phyloP scores from a whole-genome alignment of 345 rosid species.

The Noccaea bulbosa region DNA sequence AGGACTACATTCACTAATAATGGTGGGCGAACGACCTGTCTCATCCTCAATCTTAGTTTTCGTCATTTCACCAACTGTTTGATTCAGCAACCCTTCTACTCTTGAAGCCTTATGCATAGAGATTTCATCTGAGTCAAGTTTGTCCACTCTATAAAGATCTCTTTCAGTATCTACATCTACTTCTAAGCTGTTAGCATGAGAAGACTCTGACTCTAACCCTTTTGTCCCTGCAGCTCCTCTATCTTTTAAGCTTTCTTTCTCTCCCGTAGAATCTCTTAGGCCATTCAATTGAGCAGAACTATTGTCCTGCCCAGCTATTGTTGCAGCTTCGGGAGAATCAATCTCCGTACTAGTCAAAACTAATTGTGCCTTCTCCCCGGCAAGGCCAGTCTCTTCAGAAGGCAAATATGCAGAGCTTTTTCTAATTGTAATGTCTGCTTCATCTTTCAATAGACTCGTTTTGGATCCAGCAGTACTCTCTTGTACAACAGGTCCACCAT shows the following conservation, averaged over 20 bases:
- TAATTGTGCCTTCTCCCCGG: constrained; percentile 50
- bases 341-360: constrained; percentile 50
- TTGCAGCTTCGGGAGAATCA: constrained; percentile 47
- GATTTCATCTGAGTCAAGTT: constrained; percentile 51
- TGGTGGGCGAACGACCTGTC: constrained; percentile 40
- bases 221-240: constrained; percentile 49
- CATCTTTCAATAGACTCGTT: constrained; percentile 47
- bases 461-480: constrained; percentile 46
- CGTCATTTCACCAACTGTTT: constrained; percentile 50
- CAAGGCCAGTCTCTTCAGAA: constrained; percentile 49
- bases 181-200: constrained; percentile 58
- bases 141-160: constrained; percentile 47
- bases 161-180: constrained; percentile 61
- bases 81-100: constrained; percentile 48
- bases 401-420: constrained; percentile 46
- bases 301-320: constrained; percentile 48
- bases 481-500: constrained; percentile 50
- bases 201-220: constrained; percentile 69
- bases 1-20: constrained; percentile 40
- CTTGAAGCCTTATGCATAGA: constrained; percentile 47
- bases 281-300: constrained; percentile 50
- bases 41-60: constrained; percentile 52
- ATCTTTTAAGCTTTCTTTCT: constrained; percentile 47
- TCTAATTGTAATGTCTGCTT: constrained; percentile 48
- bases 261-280: constrained; percentile 48